phyloP scores from a whole-genome alignment of 2,329 filamentous ascomycete species.

The Trichoderma sp. region DNA sequence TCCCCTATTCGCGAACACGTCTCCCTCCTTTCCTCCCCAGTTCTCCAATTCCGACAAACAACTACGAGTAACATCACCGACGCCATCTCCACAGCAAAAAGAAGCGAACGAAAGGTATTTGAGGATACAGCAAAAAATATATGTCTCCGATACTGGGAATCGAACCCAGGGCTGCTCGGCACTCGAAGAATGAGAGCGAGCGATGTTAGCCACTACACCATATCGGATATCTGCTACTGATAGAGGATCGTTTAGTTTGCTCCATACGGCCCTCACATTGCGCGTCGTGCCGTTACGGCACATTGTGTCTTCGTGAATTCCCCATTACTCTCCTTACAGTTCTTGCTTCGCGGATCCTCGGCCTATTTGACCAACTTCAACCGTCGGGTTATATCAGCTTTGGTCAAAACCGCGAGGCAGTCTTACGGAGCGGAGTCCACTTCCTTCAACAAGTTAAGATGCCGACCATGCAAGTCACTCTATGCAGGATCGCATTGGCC shows the following conservation, averaged over 20 bases:
- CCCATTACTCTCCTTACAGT: background rate
- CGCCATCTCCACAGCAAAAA: background rate
- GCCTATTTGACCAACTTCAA: background rate
- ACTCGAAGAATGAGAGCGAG: slow-evolving; percentile 33
- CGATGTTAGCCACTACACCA: slow-evolving; percentile 46
- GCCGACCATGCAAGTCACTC: background rate
- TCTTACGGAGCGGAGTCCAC: background rate
- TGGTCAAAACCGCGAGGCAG: background rate
- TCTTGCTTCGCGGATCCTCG: background rate
- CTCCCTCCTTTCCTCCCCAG: background rate
- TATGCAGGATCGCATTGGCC: background rate
- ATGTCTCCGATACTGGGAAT: slow-evolving; percentile 41
- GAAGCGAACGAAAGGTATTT: background rate
- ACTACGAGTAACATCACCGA: background rate
- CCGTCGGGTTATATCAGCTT: background rate
- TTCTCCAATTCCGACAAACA: background rate
- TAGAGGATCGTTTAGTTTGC: accelerated
- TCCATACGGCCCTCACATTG: background rate
- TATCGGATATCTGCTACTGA: slow-evolving; percentile 35
- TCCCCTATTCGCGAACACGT: too few relatives aligned
- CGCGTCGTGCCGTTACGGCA: too few relatives aligned
- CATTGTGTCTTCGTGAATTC: background rate
- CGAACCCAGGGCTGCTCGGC: slow-evolving; percentile 44
- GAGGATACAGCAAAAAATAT: background rate
- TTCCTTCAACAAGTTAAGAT: background rate